Conservation (phyloP, 768 basidiomycete species). For the Termitomyces sp. region DNA sequence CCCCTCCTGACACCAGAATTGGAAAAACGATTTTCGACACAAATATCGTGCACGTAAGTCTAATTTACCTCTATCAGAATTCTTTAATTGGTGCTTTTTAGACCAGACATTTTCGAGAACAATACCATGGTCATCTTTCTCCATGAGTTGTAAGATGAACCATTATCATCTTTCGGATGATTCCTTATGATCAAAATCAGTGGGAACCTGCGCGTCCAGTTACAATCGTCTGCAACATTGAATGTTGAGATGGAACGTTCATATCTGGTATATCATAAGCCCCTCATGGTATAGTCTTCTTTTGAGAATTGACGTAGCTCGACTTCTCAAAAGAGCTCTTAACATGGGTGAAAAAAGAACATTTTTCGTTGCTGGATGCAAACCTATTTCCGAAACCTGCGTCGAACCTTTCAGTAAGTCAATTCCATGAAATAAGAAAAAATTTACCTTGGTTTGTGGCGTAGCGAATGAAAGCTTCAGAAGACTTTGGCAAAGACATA, state of each 20-base stretch:
- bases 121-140: slow-evolving; percentile 79
- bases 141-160: slow-evolving; percentile 82
- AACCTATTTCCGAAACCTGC: slow-evolving; percentile 72
- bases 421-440: not conserved
- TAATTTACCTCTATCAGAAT: not conserved
- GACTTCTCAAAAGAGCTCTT: slow-evolving; percentile 81
- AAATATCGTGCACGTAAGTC: slow-evolving; percentile 86
- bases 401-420: slow-evolving; percentile 25
- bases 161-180: not conserved
- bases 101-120: slow-evolving; percentile 73
- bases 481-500: slow-evolving; percentile 49
- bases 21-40: slow-evolving; percentile 69
- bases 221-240: slow-evolving; percentile 66
- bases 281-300: not conserved
- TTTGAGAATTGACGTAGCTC: slow-evolving; percentile 41
- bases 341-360: slow-evolving; percentile 61
- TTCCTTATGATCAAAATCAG: slow-evolving; percentile 29
- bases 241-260: slow-evolving; percentile 77
- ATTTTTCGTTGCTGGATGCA: slow-evolving; percentile 78
- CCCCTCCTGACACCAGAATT: slow-evolving; percentile 66
- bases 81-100: slow-evolving; percentile 20
- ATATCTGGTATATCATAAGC: slow-evolving; percentile 56
- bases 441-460: not conserved
- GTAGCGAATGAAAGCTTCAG: slow-evolving; percentile 35
- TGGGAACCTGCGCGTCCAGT: slow-evolving; percentile 81